These are phyloP conservation scores for Geotrichum carabidarum DNA, from an alignment of 1,139 yeast species.

Conservation along the genomic window DNA sequence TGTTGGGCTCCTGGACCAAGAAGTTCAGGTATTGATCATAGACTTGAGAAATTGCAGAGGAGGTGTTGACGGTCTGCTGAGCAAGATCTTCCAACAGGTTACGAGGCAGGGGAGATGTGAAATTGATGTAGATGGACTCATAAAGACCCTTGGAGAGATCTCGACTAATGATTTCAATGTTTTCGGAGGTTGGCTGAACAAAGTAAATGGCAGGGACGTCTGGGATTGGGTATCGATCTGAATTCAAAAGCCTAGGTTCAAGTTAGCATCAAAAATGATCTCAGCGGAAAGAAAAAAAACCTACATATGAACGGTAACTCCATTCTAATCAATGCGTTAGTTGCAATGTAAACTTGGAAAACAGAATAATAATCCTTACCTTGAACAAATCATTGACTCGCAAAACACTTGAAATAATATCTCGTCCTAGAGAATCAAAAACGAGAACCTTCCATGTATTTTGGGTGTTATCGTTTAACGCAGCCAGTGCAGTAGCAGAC, in stretches of 20 bases:
- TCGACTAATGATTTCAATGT: slow-evolving; percentile 59
- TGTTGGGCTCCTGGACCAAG: slow-evolving; percentile 85
- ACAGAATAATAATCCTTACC: slow-evolving; percentile 46
- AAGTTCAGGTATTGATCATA: slow-evolving; percentile 91
- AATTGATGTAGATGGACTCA: slow-evolving; percentile 75
- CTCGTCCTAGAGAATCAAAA: slow-evolving; percentile 74
- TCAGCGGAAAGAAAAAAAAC: slow-evolving; percentile 11
- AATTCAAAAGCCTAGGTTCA: slow-evolving; percentile 44
- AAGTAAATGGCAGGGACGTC: slow-evolving; percentile 95
- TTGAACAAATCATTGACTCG: slow-evolving; percentile 84
- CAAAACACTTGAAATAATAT: slow-evolving; percentile 79
- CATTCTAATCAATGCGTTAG: slow-evolving; percentile 77
- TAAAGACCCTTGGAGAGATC: slow-evolving; percentile 74
- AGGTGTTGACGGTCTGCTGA: slow-evolving; percentile 63
- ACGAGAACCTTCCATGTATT: slow-evolving; percentile 90
- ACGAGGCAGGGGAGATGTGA: slow-evolving; percentile 73
- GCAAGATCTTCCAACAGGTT: slow-evolving; percentile 85
- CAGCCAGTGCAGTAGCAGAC: slow-evolving; percentile 17
- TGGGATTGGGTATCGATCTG: slow-evolving; percentile 71
- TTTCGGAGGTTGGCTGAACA: slow-evolving; percentile 78
- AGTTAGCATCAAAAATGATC: background rate
- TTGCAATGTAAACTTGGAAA: slow-evolving; percentile 69
- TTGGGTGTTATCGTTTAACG: slow-evolving; percentile 41
- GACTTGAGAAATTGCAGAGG: slow-evolving; percentile 73
- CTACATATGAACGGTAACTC: slow-evolving; percentile 77